Percentiles rank a stretch among this genome's conserved stretches.
These are phyloP conservation scores for Neopestalotiopsis rosae DNA, from an alignment of 2,329 filamentous ascomycete genomes.

Conservation along the genomic window DNA sequence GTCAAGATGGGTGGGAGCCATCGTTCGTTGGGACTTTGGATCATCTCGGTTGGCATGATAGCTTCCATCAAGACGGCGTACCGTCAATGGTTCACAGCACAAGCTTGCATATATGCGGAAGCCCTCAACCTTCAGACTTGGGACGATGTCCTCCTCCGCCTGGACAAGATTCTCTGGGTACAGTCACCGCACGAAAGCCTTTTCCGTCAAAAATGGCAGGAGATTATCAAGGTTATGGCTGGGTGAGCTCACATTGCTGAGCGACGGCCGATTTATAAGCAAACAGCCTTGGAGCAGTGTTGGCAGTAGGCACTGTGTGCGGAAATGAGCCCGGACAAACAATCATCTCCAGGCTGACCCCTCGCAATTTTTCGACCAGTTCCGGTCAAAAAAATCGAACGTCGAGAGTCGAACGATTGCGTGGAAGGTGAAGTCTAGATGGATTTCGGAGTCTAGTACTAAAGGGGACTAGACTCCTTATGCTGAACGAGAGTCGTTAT, in stretches of 20 bases:
- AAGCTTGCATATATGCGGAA: conserved; percentile 23
- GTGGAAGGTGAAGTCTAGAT: neutral
- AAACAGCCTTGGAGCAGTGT: neutral
- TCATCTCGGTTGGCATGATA: conserved; percentile 46
- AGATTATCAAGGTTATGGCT: conserved; percentile 21
- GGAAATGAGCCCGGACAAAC: neutral
- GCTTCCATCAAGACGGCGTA: conserved; percentile 36
- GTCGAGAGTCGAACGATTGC: conserved; percentile 4
- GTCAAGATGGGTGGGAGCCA: conserved; percentile 18
- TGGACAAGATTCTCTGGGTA: conserved; percentile 38
- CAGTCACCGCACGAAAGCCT: conserved; percentile 26
- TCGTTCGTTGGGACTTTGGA: conserved; percentile 45
- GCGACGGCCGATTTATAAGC: neutral
- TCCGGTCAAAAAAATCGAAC: neutral
- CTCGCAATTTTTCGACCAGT: neutral
- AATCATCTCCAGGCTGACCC: neutral
- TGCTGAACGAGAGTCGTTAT: neutral
- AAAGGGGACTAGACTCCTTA: conserved; percentile 19
- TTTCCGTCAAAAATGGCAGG: conserved; percentile 35
- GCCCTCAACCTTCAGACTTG: conserved; percentile 23
- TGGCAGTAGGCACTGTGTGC: neutral
- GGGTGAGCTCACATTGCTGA: neutral
- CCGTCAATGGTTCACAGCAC: conserved; percentile 35
- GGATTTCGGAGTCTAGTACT: conserved; percentile 15
- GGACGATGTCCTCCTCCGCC: conserved; percentile 25